Conservation (phyloP, 1,284 basidiomycete genomes). For the Ustilago bromivora region DNA sequence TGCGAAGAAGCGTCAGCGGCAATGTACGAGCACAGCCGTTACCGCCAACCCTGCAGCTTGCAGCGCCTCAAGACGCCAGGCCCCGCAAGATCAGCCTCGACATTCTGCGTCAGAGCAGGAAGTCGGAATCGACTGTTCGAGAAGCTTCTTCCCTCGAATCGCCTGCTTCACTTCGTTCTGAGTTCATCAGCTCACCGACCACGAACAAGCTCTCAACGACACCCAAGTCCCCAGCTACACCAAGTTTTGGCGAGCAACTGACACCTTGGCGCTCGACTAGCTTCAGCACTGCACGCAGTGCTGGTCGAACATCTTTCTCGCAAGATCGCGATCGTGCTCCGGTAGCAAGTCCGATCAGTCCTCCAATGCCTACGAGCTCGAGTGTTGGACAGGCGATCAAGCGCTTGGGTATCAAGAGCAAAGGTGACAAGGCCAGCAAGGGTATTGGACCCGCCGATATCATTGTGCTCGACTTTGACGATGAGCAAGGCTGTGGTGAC, state of each 20-base stretch:
- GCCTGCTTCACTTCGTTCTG: slow-evolving; percentile 15
- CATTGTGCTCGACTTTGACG: slow-evolving; percentile 20
- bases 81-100: slow-evolving; percentile 25
- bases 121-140: neutral
- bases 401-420: slow-evolving; percentile 24
- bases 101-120: slow-evolving; percentile 14
- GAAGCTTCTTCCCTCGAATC: slow-evolving; percentile 1
- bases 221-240: slow-evolving; percentile 26
- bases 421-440: slow-evolving; percentile 25
- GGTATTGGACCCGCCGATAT: slow-evolving; percentile 39
- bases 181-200: slow-evolving; percentile 11
- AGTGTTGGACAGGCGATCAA: slow-evolving; percentile 33
- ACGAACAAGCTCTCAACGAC: slow-evolving; percentile 7
- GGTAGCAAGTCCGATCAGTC: slow-evolving; percentile 45
- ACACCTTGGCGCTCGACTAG: slow-evolving; percentile 39
- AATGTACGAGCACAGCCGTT: slow-evolving; percentile 12
- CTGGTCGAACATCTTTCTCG: slow-evolving; percentile 39
- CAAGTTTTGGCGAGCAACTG: slow-evolving; percentile 21
- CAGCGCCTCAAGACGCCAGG: neutral
- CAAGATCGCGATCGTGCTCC: slow-evolving; percentile 47
- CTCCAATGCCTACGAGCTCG: slow-evolving; percentile 18
- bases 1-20: slow-evolving; percentile 28
- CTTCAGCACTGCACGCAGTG: slow-evolving; percentile 23
- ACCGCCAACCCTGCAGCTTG: slow-evolving; percentile 24
- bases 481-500: neutral